phyloP scores from a whole-genome alignment of 495 filamentous ascomycete species.

The Wilcoxina mikolae region DNA sequence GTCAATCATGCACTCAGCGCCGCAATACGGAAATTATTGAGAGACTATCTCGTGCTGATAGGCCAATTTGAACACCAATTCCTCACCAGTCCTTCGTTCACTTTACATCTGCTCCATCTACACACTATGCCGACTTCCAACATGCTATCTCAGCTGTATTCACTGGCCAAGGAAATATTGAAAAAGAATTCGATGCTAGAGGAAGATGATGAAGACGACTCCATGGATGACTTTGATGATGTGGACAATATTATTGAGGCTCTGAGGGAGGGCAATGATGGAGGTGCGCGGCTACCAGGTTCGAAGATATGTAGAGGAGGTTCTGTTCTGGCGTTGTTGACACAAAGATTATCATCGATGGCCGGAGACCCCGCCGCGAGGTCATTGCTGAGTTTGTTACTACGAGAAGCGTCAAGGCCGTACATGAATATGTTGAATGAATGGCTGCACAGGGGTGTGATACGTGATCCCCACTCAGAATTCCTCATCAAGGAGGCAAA shows the following conservation, averaged over 20 bases:
- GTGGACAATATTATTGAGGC: constrained; percentile 81
- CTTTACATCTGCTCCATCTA: constrained; percentile 78
- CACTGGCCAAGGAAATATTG: constrained; percentile 70
- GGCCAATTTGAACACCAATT: constrained; percentile 87
- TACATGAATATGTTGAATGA: constrained; percentile 99
- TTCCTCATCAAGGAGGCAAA: constrained; percentile 93
- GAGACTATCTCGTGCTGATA: constrained; percentile 84
- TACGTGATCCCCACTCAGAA: constrained; percentile 84
- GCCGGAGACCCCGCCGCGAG: constrained; percentile 84
- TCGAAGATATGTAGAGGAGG: constrained; percentile 94
- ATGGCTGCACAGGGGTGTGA: constrained; percentile 91
- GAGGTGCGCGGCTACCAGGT: constrained; percentile 59
- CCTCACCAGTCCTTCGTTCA: constrained; percentile 73
- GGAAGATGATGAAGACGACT: constrained; percentile 67
- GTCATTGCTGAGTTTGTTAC: constrained; percentile 57
- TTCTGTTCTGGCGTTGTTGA: constrained; percentile 69
- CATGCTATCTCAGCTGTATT: constrained; percentile 77
- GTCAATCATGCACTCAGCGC: constrained; percentile 94
- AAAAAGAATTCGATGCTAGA: constrained; percentile 76
- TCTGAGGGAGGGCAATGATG: constrained; percentile 61
- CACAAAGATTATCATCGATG: constrained; percentile 68
- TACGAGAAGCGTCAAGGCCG: constrained; percentile 77
- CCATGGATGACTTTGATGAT: constrained; percentile 64
- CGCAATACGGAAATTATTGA: constrained; percentile 73
- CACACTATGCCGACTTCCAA: constrained; percentile 79